Base-by-base conservation (phyloP, 202 grass and related monocot genomes). In the Cymbopogon flexuosus region DNA sequence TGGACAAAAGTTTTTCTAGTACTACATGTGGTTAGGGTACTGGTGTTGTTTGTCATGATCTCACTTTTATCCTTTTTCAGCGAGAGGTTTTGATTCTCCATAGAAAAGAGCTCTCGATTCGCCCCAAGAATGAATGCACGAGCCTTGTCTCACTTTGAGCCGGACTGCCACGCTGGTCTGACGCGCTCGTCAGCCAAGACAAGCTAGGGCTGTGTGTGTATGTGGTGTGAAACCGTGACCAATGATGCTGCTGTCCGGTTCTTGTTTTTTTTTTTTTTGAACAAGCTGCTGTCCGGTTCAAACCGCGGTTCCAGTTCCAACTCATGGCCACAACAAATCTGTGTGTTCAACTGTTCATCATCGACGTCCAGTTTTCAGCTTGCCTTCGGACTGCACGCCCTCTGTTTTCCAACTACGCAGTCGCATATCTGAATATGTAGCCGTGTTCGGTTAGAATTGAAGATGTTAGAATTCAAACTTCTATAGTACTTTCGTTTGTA, bases 101-200 rank as follows among this genome's bases (percentile, higher is more conserved):
- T 23, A 18, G 8, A 18, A 8, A 70, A 70, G 8, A 6, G 23
- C 42, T 54, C 34, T 39, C 58, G 63, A 65, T 70, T 39, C 24
- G 40, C 37, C 40, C 7, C n/a, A 21, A 29, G 27, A 47, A 33
- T 33, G 9, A 70, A 23, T 56, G 61, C 70, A 67, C 33, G 49
- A 75, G 70, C 61, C 49, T 31, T 64, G 57, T 43, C 57, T 65
- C 18, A 22, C 31, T 46, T 74, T 33, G 68, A 10, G 35, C 60
- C 5, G 42, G 41, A 61, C 15, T 10, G 11, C 16, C 58, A 23
- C 18, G 70, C 14, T 63, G 54, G 42, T 15, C 82, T 71, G 75
- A 79, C 76, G 83, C 59, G 76, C 59, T 73, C 30, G 3, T 8
- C 22, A 31, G 68, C 27, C 14, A 30, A 39, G 42, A 62, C 70